Conservation (phyloP, 306 rosid species). For the Cicer pinnatifidum region DNA sequence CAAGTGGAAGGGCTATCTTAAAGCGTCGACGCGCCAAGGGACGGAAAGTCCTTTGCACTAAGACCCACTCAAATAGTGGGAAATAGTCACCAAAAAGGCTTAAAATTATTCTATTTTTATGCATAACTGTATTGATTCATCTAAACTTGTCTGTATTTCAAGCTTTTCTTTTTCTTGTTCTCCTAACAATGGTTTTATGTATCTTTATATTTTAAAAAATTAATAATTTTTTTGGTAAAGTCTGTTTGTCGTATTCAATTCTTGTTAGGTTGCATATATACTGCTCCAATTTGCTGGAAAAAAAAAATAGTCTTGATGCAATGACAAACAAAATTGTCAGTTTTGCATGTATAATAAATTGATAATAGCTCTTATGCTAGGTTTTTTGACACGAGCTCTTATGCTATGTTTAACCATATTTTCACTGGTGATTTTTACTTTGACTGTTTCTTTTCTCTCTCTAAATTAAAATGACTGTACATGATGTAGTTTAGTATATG, state of each 20-base stretch:
- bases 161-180: not conserved
- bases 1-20: constrained; percentile 77
- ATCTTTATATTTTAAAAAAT: constrained; percentile 22
- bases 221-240: not conserved
- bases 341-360: not conserved
- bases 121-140: constrained; percentile 34
- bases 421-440: constrained; percentile 1
- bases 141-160: constrained; percentile 32
- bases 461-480: no score
- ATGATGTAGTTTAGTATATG: not conserved
- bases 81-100: constrained; percentile 38
- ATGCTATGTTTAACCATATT: constrained; percentile 12
- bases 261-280: constrained; percentile 31
- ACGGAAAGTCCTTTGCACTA: constrained; percentile 86
- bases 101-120: constrained; percentile 4
- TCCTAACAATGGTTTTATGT: constrained; percentile 28
- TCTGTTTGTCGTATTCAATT: constrained; percentile 4
- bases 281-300: constrained; percentile 14
- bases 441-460: not conserved
- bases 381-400: not conserved
- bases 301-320: constrained; percentile 5
- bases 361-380: not conserved
- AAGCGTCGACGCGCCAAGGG: constrained; percentile 94
- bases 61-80: constrained; percentile 77
- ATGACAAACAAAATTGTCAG: not conserved